Evolutionary conservation across 768 basidiomycete genomes (phyloP).

Genomic region (Termitomyces sp.): DNA sequence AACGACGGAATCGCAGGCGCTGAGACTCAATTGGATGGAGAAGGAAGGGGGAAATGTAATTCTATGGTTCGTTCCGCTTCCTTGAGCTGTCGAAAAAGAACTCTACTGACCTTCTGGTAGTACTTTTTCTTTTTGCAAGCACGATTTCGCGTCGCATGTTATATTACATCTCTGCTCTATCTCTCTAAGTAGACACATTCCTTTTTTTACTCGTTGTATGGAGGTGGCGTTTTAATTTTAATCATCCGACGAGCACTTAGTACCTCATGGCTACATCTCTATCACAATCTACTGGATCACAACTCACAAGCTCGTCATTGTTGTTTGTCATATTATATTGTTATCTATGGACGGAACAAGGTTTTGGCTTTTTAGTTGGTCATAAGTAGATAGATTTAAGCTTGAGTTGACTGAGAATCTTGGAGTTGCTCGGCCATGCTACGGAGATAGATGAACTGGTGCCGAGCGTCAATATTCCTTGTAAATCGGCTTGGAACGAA

Average conservation of each 20-base stretch:
- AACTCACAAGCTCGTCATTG: background rate
- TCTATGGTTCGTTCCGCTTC: constrained; percentile 17
- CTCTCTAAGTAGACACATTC: constrained; percentile 8
- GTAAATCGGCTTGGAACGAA: background rate
- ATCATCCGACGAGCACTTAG: constrained; percentile 4
- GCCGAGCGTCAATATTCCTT: background rate
- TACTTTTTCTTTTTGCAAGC: constrained; percentile 6
- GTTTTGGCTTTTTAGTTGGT: background rate
- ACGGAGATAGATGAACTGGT: constrained; percentile 9
- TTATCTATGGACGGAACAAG: background rate
- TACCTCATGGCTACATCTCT: background rate
- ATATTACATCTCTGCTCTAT: constrained; percentile 12
- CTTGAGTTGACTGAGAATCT: background rate
- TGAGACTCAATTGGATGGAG: constrained; percentile 12
- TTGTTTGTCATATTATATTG: background rate
- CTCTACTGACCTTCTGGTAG: constrained; percentile 8
- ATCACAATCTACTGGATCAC: constrained; percentile 11
- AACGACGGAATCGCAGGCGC: constrained; percentile 54
- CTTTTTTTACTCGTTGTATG: constrained; percentile 4
- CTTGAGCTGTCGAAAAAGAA: background rate
- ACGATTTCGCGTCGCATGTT: constrained; percentile 8
- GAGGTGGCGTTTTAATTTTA: constrained; percentile 8
- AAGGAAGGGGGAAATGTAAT: background rate
- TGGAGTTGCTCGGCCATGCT: constrained; percentile 3
- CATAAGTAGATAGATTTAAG: background rate